These are phyloP conservation scores for Eragrostis tef DNA, from an alignment of 202 grass and related monocot genomes.

Conservation along the genomic window DNA sequence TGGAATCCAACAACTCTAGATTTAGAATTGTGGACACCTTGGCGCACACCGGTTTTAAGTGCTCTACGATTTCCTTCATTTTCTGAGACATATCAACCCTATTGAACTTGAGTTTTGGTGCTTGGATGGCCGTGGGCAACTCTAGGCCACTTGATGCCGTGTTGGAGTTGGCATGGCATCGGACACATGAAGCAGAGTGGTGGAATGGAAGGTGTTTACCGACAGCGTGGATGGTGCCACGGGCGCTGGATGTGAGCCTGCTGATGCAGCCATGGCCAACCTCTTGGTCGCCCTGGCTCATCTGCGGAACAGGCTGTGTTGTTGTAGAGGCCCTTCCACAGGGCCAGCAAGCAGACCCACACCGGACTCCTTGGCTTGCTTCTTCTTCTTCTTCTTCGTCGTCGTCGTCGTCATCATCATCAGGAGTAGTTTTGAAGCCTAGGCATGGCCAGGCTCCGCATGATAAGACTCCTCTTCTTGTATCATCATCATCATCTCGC, in stretches of 20 bases:
- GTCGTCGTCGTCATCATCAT: not conserved
- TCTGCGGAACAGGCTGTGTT: too few relatives aligned
- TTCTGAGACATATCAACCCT: not conserved
- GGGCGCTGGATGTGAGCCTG: not conserved
- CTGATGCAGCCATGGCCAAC: not conserved
- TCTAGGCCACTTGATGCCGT: not conserved
- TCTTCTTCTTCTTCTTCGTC: not conserved
- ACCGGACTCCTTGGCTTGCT: not conserved
- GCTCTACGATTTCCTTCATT: not conserved
- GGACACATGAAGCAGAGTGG: not conserved
- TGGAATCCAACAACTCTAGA: not conserved
- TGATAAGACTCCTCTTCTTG: not conserved
- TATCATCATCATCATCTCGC: not conserved
- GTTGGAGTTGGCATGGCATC: not conserved
- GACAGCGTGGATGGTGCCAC: not conserved
- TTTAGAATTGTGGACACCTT: conserved; percentile 28
- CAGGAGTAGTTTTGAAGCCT: not conserved
- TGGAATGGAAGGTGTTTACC: conserved; percentile 17
- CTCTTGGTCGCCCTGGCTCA: too few relatives aligned
- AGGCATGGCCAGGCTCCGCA: not conserved
- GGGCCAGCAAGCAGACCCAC: too few relatives aligned
- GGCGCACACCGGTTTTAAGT: not conserved
- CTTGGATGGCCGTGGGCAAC: not conserved
- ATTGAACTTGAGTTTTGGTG: not conserved
- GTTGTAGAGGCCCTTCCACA: too few relatives aligned